Evolutionary conservation across 805 yeast species (phyloP), one percentile per base, ranked within the genome.

Genomic region (Nakazawaea populi): DNA sequence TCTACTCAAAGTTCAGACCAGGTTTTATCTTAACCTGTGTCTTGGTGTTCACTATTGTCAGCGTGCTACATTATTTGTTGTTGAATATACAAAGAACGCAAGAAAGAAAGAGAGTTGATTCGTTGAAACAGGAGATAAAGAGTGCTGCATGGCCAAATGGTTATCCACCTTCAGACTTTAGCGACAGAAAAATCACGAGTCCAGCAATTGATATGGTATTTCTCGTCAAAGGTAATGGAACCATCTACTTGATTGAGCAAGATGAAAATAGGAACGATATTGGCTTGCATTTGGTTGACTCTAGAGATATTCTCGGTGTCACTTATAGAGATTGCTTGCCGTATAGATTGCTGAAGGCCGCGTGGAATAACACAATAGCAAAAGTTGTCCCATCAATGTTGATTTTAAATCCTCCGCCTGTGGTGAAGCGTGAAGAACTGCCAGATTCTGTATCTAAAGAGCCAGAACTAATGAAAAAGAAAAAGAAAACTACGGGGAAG

Each of bases 1-100:
- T 73, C 55, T 80, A 85, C 64, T 63, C 79, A 61, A 76, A 83
- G 65, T 89, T 74, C 75, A 78, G 85, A 60, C 97, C 90, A 27
- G 85, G 85, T 39, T 62, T 77, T 34, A 57, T 75, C 9, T 63
- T 81, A 46, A 79, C 87, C 0, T 39, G 83, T 1, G 57, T 70
- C 3, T 71, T 85, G 35, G 60, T 88, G 31, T 79, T 72, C 49
- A 36, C 80, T 0, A 56, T 85, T 9, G 68, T 79, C 30, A 74
- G 85, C 35, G 60, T 68, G 1, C 78, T 83, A 42, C 96, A 89
- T 58, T 84, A 70, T 58, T 66, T 76, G 12, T 67, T 83, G 4
- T 64, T 85, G 49, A 74, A 68, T 58, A 73, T 85, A 47, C 80
- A 76, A 60, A 69, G 80, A 54, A 66, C 60, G 28, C 85, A 83